Evolutionary conservation across 2,329 filamentous ascomycete species (phyloP).

Genomic region (Alternaria arborescens): DNA sequence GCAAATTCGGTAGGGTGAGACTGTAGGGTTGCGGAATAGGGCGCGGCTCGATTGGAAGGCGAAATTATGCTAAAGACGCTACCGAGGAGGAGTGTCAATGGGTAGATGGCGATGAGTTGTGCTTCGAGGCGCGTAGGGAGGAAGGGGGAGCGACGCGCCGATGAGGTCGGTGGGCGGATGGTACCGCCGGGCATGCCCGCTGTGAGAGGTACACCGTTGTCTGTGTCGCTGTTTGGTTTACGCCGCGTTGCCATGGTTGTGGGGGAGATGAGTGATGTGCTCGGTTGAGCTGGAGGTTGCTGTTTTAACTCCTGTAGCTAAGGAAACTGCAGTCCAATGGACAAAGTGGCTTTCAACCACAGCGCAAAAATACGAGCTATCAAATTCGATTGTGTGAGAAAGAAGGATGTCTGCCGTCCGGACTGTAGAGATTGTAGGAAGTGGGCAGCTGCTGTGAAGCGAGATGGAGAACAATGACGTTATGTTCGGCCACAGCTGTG

Average conservation of each 20-base stretch:
- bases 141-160: slow-evolving; percentile 61
- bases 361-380: background rate
- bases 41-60: slow-evolving; percentile 69
- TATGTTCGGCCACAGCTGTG: slow-evolving; percentile 29
- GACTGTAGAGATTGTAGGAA: background rate
- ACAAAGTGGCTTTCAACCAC: background rate
- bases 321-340: background rate
- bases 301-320: background rate
- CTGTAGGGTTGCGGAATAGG: slow-evolving; percentile 70
- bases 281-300: slow-evolving; percentile 3
- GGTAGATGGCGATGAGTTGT: slow-evolving; percentile 74
- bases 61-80: slow-evolving; percentile 82
- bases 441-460: slow-evolving; percentile 8
- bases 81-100: slow-evolving; percentile 79
- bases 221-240: slow-evolving; percentile 34
- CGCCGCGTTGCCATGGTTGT: slow-evolving; percentile 44
- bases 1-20: slow-evolving; percentile 67
- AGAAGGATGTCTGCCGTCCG: background rate
- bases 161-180: slow-evolving; percentile 34
- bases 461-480: slow-evolving; percentile 34
- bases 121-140: slow-evolving; percentile 75
- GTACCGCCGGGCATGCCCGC: slow-evolving; percentile 35
- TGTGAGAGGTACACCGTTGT: slow-evolving; percentile 28
- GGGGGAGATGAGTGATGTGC: background rate
- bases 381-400: background rate